Conservation (phyloP, 1,284 basidiomycete species). For the Apiotrichum siamense region DNA sequence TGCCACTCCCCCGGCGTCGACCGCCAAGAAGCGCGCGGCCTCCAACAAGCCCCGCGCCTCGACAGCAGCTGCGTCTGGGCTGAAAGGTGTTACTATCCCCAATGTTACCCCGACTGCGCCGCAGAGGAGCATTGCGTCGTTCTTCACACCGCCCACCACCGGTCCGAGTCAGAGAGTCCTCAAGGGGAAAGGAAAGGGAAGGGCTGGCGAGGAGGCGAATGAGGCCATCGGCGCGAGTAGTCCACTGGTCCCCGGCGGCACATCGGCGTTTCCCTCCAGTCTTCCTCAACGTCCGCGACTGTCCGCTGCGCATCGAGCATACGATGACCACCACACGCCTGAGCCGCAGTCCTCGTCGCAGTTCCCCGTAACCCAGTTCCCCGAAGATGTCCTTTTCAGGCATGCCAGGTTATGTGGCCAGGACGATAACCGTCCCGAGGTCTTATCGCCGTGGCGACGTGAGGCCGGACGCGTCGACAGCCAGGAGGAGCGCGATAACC, state of each 20-base stretch:
- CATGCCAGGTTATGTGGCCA: conserved; percentile 26
- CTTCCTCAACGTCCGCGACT: background rate
- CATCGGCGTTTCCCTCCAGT: background rate
- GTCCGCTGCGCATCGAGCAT: background rate
- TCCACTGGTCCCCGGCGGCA: background rate
- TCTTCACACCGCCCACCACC: conserved; percentile 12
- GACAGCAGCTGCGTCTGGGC: background rate
- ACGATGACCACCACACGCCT: background rate
- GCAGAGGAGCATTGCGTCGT: conserved; percentile 1
- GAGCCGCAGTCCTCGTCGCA: conserved; percentile 1
- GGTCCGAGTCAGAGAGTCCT: background rate
- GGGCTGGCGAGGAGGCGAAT: background rate
- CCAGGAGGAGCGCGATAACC: background rate
- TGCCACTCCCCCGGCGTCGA: conserved; percentile 24
- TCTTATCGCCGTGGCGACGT: conserved; percentile 16
- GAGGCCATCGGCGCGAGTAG: background rate
- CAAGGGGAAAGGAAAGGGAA: background rate
- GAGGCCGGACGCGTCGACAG: background rate
- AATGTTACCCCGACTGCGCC: conserved; percentile 5
- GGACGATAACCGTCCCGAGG: conserved; percentile 11
- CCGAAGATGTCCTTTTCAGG: conserved; percentile 17
- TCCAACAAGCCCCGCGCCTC: background rate
- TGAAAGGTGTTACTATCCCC: background rate
- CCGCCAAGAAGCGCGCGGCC: conserved; percentile 1
- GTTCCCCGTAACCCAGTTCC: conserved; percentile 24